A percentile compares a stretch with the other conserved stretches of the same genome.
Conservation (phyloP, 2,329 filamentous ascomycete species). For the Penicillium sp. region DNA sequence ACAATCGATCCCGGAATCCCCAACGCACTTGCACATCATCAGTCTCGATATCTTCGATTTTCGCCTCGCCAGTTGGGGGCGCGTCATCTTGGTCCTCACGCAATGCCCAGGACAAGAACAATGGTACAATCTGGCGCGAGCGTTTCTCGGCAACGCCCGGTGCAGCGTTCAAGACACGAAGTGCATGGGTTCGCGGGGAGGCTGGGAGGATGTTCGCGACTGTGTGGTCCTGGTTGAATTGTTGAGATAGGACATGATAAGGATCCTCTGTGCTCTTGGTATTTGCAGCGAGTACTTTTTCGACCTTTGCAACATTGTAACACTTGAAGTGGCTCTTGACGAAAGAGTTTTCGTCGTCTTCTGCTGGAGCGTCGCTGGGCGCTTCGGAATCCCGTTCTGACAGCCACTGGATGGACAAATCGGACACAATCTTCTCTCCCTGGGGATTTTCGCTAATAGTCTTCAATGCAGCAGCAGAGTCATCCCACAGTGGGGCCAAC, state of each 20-base stretch:
- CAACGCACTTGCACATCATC: constrained; percentile 34
- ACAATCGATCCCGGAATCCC: constrained; percentile 71
- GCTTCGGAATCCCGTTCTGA: constrained; percentile 33
- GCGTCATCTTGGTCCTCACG: constrained; percentile 49
- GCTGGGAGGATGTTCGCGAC: constrained; percentile 39
- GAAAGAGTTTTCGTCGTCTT: constrained; percentile 25
- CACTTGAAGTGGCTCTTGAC: constrained; percentile 70
- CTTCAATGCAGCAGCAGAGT: constrained; percentile 72
- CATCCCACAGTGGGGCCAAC: constrained; percentile 83
- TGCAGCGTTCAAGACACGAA: constrained; percentile 72
- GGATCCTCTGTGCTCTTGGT: constrained; percentile 56
- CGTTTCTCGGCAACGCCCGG: constrained; percentile 80
- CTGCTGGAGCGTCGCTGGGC: constrained; percentile 25
- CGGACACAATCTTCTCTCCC: constrained; percentile 71
- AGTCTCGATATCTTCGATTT: constrained; percentile 13
- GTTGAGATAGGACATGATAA: constrained; percentile 58
- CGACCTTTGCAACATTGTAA: constrained; percentile 66
- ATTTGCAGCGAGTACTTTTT: constrained; percentile 52
- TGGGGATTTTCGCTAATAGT: constrained; percentile 67
- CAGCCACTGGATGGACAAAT: constrained; percentile 77
- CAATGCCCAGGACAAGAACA: constrained; percentile 78
- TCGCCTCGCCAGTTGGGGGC: constrained; percentile 16
- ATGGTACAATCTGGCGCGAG: constrained; percentile 79
- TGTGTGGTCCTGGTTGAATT: constrained; percentile 64
- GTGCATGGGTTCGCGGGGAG: constrained; percentile 68